A percentile compares a stretch with the other conserved stretches of the same genome.
phyloP scores from a whole-genome alignment of 208 protist genomes.

The Trichomonas gallinae region DNA sequence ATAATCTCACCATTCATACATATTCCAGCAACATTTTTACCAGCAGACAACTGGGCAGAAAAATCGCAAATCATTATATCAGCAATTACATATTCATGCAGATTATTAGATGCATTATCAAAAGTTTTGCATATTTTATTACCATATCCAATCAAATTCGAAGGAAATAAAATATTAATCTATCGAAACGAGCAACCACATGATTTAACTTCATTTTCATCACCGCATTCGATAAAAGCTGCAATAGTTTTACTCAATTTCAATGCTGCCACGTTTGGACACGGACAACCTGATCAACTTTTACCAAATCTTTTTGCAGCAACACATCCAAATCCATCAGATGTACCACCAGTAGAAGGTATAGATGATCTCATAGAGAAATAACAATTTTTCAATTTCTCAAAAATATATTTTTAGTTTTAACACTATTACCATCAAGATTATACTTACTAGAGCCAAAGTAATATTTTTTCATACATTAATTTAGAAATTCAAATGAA shows the following conservation, averaged over 20 bases:
- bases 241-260: not conserved
- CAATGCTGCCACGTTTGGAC: not conserved
- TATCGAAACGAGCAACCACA: not conserved
- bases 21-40: not conserved
- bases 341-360: not conserved
- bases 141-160: not conserved
- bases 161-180: not conserved
- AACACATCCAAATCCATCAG: not conserved
- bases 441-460: no score
- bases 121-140: not conserved
- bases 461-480: no score
- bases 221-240: not conserved
- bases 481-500: no score
- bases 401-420: no score
- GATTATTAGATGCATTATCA: not conserved
- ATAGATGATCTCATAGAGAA: not conserved
- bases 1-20: not conserved
- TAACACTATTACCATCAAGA: no score
- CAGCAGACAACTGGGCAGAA: not conserved
- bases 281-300: not conserved
- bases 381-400: not conserved
- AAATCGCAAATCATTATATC: not conserved
- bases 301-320: not conserved
- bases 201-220: not conserved
- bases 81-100: not conserved